Evolutionary conservation across 805 yeast species (phyloP).

Genomic region (Zygosaccharomyces lentus): DNA sequence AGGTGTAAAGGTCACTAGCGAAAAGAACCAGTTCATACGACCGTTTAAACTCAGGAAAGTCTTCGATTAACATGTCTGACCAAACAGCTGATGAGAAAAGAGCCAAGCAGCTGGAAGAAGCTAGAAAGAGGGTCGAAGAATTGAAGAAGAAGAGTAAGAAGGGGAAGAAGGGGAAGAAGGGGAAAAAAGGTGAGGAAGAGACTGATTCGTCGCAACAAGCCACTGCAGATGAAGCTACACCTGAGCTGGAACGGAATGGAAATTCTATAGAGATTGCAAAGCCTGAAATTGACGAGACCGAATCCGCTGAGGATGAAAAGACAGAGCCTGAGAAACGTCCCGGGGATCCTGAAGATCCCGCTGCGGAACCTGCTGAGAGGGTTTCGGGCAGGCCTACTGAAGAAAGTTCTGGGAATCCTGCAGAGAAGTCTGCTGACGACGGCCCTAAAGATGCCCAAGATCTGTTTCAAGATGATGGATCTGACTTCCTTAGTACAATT

Average conservation of each 20-base stretch:
- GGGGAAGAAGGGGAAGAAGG: slow-evolving; percentile 41
- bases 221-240: slow-evolving; percentile 32
- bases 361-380: neutral
- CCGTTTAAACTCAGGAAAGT: neutral
- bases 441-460: neutral
- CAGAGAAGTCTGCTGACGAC: neutral
- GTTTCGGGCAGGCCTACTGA: neutral
- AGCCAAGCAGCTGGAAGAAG: slow-evolving; percentile 66
- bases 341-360: neutral
- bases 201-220: slow-evolving; percentile 11
- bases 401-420: neutral
- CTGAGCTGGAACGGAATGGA: slow-evolving; percentile 35
- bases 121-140: slow-evolving; percentile 67
- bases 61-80: slow-evolving; percentile 25
- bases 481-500: slow-evolving; percentile 30
- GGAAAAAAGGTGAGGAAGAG: slow-evolving; percentile 23
- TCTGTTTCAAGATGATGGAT: slow-evolving; percentile 12
- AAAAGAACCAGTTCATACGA: neutral
- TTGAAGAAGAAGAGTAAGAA: slow-evolving; percentile 56
- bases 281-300: slow-evolving; percentile 17
- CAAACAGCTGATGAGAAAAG: slow-evolving; percentile 38
- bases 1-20: neutral
- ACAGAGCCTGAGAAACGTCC: slow-evolving; percentile 1
- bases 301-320: slow-evolving; percentile 5
- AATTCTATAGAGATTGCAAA: slow-evolving; percentile 8